Evolutionary conservation across 345 rosid species (phyloP).

Genomic region (Gynandropsis gynandra): DNA sequence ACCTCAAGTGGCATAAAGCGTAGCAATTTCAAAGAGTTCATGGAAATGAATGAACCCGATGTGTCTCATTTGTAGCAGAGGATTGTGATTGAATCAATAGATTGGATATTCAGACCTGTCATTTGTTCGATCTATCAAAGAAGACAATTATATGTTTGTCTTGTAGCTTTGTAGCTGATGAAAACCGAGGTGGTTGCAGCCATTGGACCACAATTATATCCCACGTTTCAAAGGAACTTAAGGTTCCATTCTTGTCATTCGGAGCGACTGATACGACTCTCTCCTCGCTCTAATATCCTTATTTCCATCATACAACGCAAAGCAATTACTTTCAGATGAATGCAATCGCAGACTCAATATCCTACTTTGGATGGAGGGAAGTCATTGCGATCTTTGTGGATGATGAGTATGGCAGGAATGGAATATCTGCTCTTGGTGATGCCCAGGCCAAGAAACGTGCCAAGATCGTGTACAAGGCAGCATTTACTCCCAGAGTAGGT

Average conservation of each 20-base stretch:
- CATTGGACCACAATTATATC: conserved; percentile 90
- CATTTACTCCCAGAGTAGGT: conserved; percentile 51
- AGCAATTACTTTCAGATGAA: conserved; percentile 73
- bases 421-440: conserved; percentile 67
- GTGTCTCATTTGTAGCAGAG: too few relatives aligned
- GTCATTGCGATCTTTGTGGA: conserved; percentile 77
- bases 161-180: conserved; percentile 89
- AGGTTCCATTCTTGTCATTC: conserved; percentile 56
- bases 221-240: conserved; percentile 63
- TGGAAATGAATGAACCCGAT: too few relatives aligned
- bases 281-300: conserved; percentile 47
- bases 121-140: too few relatives aligned
- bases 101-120: too few relatives aligned
- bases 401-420: conserved; percentile 84
- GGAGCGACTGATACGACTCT: conserved; percentile 72
- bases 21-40: too few relatives aligned
- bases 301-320: conserved; percentile 56
- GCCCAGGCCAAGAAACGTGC: conserved; percentile 66
- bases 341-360: conserved; percentile 67
- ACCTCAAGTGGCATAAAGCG: background rate
- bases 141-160: conserved; percentile 28
- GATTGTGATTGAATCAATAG: too few relatives aligned
- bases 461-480: conserved; percentile 69
- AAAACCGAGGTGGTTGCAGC: conserved; percentile 57
- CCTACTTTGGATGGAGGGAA: conserved; percentile 67